Evolutionary conservation across 2,329 filamentous ascomycete genomes (phyloP), one percentile per base, ranked within the genome.

Genomic region (Ceratocystis alfenasii): DNA sequence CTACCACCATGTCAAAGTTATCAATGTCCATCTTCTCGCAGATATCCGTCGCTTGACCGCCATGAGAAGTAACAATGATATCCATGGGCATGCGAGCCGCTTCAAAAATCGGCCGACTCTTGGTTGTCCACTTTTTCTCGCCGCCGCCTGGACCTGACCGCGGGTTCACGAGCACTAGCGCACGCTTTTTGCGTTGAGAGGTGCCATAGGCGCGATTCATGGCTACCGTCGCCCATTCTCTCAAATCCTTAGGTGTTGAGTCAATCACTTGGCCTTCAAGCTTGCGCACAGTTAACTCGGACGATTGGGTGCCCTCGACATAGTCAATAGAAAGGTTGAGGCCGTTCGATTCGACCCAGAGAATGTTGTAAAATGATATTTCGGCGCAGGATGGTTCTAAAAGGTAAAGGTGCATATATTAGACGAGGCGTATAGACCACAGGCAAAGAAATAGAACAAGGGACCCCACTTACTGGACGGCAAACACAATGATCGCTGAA

Each of bases 121-220:
- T 81, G 57, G 81, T 82, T 66, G 85, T 78, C 81, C 91, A 97
- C 69, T 86, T 81, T 72, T 84, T 88, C 68, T 83, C 77, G 1
- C 91, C 93, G 53, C 76, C 77, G 50, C 93, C 93, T 53, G 90
- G 88, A 0, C 94, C 94, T 15, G 91, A 90, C 71, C 92, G 88
- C 0, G 94, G 94, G 74, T 99, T 99, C 68, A 99, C 81, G 55
- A 97, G 78, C 12, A 97, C 86, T 74, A 94, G 95, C 69, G 94
- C 86, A 60, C 90, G 85, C 75, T 91, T 94, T 67, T 80, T 81
- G 64, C 81, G 81, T 71, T 87, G 84, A 1, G 88, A 82, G 6
- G 77, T 65, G 78, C 87, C 77, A 72, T 96, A 96, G 28, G 92
- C 85, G 60, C 81, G 80, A 45, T 84, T 77, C 22, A 95, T 74